A percentile compares a stretch with the other conserved stretches of the same genome.
phyloP scores from a whole-genome alignment of 345 rosid genomes.

The Eucalyptus microcorys region DNA sequence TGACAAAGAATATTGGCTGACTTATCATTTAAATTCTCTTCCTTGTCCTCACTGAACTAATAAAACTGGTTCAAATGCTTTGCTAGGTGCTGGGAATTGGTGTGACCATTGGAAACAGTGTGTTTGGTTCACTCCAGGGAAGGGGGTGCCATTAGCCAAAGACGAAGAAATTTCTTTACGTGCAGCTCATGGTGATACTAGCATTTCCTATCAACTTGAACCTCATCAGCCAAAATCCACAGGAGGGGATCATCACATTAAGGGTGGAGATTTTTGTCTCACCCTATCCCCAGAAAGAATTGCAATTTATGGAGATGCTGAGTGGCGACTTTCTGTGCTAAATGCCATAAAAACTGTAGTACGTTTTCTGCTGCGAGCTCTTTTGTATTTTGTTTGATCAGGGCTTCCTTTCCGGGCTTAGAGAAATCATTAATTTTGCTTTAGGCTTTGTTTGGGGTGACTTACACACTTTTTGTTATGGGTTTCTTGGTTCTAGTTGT shows the following conservation, averaged over 20 bases:
- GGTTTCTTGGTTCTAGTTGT: background rate
- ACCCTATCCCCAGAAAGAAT: constrained; percentile 63
- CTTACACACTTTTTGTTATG: background rate
- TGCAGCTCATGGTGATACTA: constrained; percentile 60
- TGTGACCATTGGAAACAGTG: constrained; percentile 99
- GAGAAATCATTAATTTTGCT: background rate
- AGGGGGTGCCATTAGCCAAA: constrained; percentile 35
- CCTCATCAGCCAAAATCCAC: constrained; percentile 8
- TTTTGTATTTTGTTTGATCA: background rate
- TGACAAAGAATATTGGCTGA: background rate
- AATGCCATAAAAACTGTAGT: constrained; percentile 53
- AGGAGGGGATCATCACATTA: constrained; percentile 1
- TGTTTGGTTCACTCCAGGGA: constrained; percentile 70
- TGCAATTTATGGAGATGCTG: constrained; percentile 58
- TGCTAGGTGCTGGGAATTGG: constrained; percentile 58
- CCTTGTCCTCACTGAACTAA: background rate
- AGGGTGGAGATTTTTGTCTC: constrained; percentile 37
- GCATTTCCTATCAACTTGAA: constrained; percentile 45
- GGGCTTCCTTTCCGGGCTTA: background rate
- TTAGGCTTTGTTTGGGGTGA: background rate
- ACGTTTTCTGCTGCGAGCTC: constrained; percentile 8
- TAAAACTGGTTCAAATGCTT: background rate
- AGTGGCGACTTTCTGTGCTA: constrained; percentile 51
- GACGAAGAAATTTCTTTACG: constrained; percentile 44
- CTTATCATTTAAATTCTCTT: background rate